These are phyloP conservation scores for Botrytis aclada DNA, from an alignment of 2,329 filamentous ascomycete species.

Conservation along the genomic window DNA sequence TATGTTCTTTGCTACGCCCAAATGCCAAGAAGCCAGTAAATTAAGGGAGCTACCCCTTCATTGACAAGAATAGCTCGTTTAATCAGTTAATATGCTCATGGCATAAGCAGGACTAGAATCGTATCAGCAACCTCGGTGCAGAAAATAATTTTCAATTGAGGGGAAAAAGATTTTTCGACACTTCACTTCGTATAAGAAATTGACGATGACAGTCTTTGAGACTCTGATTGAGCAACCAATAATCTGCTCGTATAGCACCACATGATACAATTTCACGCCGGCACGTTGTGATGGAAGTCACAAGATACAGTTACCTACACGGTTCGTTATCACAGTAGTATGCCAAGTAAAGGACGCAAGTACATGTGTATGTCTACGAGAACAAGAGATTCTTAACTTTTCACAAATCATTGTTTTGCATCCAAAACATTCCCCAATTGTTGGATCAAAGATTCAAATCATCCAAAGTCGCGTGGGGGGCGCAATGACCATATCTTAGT, in stretches of 20 bases:
- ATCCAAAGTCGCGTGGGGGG: neutral
- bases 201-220: neutral
- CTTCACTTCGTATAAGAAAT: neutral
- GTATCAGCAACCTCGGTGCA: neutral
- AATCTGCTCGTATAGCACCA: neutral
- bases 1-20: neutral
- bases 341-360: neutral
- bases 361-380: neutral
- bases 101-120: neutral
- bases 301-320: neutral
- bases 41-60: neutral
- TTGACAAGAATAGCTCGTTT: neutral
- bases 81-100: neutral
- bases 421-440: neutral
- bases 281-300: neutral
- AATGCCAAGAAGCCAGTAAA: neutral
- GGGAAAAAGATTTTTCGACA: neutral
- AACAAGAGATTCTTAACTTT: neutral
- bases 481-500: neutral
- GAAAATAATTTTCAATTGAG: neutral
- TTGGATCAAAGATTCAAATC: neutral
- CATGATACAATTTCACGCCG: neutral
- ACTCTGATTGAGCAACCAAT: conserved; percentile 1
- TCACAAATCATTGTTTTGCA: neutral
- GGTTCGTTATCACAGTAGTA: neutral